Evolutionary conservation across 495 filamentous ascomycete genomes (phyloP).

Genomic region (Daldinia concentrica): DNA sequence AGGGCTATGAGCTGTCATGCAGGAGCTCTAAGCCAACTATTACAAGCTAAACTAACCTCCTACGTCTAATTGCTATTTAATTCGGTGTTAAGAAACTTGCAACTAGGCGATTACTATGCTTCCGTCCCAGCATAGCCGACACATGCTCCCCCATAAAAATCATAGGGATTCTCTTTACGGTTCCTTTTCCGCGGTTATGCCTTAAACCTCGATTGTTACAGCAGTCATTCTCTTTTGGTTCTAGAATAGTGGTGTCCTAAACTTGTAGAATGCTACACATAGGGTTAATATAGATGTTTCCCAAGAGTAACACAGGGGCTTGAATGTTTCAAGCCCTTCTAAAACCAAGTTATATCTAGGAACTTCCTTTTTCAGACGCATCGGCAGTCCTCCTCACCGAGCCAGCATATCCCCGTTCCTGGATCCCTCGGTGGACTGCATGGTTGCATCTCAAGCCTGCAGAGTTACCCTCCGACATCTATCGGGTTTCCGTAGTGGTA

Average conservation of each 20-base stretch:
- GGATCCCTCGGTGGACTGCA: slow-evolving; percentile 1
- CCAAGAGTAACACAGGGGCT: slow-evolving; percentile 4
- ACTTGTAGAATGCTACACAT: not conserved
- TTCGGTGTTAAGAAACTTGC: not conserved
- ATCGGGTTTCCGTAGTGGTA: not conserved
- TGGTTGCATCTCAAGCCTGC: slow-evolving; percentile 4
- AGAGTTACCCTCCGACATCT: not conserved
- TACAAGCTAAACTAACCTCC: not conserved
- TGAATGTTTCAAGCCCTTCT: slow-evolving; percentile 5
- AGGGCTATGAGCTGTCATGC: not conserved
- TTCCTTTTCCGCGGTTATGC: slow-evolving; percentile 11
- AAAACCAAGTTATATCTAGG: slow-evolving; percentile 1
- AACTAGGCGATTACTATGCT: not conserved
- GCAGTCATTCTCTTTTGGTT: not conserved
- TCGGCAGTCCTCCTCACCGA: not conserved
- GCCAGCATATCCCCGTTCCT: not conserved
- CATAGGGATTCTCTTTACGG: not conserved
- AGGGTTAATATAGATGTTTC: not conserved
- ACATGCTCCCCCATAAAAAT: not conserved
- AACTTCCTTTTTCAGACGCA: not conserved
- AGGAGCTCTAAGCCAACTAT: not conserved
- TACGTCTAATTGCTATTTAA: not conserved
- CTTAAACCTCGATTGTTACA: not conserved
- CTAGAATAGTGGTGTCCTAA: not conserved
- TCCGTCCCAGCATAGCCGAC: not conserved